Conservation (phyloP, 805 yeast species). For the Debaryomyces prosopidis region DNA sequence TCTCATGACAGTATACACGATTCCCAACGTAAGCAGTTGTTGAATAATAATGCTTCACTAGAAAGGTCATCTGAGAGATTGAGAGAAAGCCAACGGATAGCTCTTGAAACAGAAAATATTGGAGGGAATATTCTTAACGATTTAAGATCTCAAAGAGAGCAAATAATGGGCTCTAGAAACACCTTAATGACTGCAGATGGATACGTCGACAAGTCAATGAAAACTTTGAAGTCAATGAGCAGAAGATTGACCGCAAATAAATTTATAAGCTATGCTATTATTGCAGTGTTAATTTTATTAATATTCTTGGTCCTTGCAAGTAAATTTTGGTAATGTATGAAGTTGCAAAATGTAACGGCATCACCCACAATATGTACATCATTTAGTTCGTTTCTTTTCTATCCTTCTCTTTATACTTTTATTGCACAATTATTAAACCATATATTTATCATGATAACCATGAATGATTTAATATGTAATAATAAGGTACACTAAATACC, state of each 20-base stretch:
- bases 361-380: too few relatives aligned
- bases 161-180: constrained; percentile 80
- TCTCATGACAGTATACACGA: constrained; percentile 41
- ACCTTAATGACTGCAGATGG: constrained; percentile 88
- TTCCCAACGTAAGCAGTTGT: constrained; percentile 76
- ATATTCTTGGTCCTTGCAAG: constrained; percentile 81
- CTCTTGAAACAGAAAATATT: constrained; percentile 86
- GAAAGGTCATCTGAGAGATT: constrained; percentile 83
- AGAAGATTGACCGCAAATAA: constrained; percentile 90
- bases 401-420: too few relatives aligned
- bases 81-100: constrained; percentile 84
- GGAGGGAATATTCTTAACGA: constrained; percentile 91
- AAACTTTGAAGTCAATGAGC: constrained; percentile 88
- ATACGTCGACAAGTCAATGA: constrained; percentile 85
- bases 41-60: constrained; percentile 74
- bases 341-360: too few relatives aligned
- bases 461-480: too few relatives aligned
- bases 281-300: constrained; percentile 78
- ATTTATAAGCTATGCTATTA: constrained; percentile 86
- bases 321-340: constrained; percentile 68
- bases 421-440: too few relatives aligned
- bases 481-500: too few relatives aligned
- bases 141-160: constrained; percentile 90
- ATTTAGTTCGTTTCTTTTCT: too few relatives aligned
- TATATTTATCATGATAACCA: too few relatives aligned